Conservation (phyloP, 257 asterid species). For the Fraxinus excelsior region DNA sequence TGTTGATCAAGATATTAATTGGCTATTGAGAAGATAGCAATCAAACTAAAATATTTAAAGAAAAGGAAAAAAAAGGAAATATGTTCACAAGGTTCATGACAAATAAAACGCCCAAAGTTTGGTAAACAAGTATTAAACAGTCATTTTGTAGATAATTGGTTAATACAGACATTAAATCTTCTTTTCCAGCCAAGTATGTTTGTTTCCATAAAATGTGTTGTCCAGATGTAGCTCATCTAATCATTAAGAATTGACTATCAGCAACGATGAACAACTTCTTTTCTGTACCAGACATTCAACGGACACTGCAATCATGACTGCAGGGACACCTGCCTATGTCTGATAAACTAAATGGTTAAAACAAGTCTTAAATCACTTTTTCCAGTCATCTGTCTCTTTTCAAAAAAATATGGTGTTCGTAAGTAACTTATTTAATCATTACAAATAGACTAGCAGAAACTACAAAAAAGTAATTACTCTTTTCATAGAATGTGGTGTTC, state of each 20-base stretch:
- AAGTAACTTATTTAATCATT: neutral
- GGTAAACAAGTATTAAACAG: neutral
- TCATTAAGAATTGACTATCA: slow-evolving; percentile 26
- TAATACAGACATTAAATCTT: neutral
- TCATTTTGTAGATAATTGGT: neutral
- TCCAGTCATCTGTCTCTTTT: neutral
- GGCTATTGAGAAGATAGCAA: neutral
- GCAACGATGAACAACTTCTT: slow-evolving; percentile 34
- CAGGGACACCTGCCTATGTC: slow-evolving; percentile 44
- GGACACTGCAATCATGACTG: slow-evolving; percentile 37
- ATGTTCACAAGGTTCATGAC: neutral
- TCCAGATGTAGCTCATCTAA: slow-evolving; percentile 40
- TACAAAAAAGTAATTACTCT: neutral
- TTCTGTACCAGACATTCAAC: slow-evolving; percentile 43
- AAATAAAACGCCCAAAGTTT: neutral
- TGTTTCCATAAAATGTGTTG: slow-evolving; percentile 15
- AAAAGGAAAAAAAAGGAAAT: neutral
- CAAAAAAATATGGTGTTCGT: neutral
- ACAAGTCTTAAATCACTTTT: neutral
- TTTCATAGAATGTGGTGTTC: neutral
- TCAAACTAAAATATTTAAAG: neutral
- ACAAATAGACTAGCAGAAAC: neutral
- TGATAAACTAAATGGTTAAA: slow-evolving; percentile 12
- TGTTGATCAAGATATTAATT: neutral
- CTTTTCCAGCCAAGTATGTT: neutral